Evolutionary conservation across 2,329 filamentous ascomycete genomes (phyloP).

Genomic region (Knufia petricola): DNA sequence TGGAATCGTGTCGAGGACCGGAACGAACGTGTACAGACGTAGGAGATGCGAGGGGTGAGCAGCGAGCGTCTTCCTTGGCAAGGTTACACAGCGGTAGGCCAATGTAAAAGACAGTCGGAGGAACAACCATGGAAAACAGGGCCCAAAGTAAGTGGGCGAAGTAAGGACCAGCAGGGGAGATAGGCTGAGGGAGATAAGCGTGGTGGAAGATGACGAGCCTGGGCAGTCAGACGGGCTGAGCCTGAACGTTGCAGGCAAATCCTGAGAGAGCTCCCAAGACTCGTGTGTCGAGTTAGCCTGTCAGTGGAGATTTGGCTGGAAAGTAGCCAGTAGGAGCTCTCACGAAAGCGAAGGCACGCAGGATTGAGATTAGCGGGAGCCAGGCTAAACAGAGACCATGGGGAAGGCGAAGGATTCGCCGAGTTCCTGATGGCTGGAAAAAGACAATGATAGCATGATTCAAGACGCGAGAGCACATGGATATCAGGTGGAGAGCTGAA

Average conservation of each 20-base stretch:
- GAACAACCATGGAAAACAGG: conserved; percentile 11
- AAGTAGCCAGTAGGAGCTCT: not conserved
- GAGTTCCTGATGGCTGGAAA: conserved; percentile 8
- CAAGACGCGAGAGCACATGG: conserved; percentile 9
- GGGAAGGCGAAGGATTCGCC: conserved; percentile 10
- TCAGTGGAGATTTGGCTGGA: not conserved
- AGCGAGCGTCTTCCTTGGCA: conserved; percentile 10
- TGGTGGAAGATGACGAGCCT: conserved; percentile 13
- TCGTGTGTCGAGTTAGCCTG: not conserved
- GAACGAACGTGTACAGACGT: conserved; percentile 9
- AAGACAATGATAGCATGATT: conserved; percentile 7
- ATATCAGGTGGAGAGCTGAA: not conserved
- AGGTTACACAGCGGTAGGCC: conserved; percentile 7
- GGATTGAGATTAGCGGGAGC: conserved; percentile 4
- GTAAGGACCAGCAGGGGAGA: conserved; percentile 7
- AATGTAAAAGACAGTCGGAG: conserved; percentile 10
- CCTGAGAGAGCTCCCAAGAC: conserved; percentile 4
- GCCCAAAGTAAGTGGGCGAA: conserved; percentile 10
- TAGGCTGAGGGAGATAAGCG: conserved; percentile 13
- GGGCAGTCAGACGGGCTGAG: conserved; percentile 10
- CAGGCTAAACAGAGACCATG: not conserved
- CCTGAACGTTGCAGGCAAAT: conserved; percentile 9
- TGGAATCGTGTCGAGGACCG: not conserved
- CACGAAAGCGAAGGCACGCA: conserved; percentile 1
- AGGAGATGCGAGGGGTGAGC: conserved; percentile 12